These are phyloP conservation scores for Fusarium annulatum DNA, from an alignment of 2,329 filamentous ascomycete genomes.

Conservation along the genomic window DNA sequence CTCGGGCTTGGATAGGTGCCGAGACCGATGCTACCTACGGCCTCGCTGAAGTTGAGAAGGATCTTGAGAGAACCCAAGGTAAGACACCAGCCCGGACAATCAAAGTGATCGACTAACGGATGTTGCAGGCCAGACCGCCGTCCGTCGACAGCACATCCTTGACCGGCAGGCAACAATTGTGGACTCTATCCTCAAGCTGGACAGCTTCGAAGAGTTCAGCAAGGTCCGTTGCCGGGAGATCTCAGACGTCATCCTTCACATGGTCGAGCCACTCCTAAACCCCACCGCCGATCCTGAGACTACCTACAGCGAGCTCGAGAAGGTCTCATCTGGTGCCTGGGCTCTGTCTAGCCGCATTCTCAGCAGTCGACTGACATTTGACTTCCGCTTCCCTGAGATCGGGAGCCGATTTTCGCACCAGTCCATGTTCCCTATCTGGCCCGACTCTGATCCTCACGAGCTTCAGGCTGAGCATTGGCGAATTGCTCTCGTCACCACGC, in stretches of 20 bases:
- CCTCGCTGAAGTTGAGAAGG: constrained; percentile 51
- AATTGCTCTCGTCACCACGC: constrained; percentile 65
- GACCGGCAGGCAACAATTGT: constrained; percentile 53
- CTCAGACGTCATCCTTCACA: constrained; percentile 52
- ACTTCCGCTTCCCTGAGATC: constrained; percentile 63
- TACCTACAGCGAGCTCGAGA: constrained; percentile 57
- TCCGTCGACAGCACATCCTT: constrained; percentile 54
- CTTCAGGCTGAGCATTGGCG: constrained; percentile 64
- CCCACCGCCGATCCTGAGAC: constrained; percentile 47
- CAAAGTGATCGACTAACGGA: constrained; percentile 1
- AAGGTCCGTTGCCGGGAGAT: constrained; percentile 55
- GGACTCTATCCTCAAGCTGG: constrained; percentile 51
- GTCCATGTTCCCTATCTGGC: constrained; percentile 61
- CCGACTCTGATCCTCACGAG: constrained; percentile 52
- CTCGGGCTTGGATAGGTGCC: constrained; percentile 54
- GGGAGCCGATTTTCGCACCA: constrained; percentile 60
- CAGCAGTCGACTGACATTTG: constrained; percentile 56
- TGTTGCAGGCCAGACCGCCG: constrained; percentile 49
- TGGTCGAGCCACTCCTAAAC: constrained; percentile 55
- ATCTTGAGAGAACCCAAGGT: constrained; percentile 52
- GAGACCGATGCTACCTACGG: constrained; percentile 50
- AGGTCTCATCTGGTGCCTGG: constrained; percentile 56
- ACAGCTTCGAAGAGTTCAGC: constrained; percentile 47
- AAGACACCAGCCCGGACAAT: background rate
- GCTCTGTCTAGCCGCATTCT: constrained; percentile 61